phyloP scores from a whole-genome alignment of 371 early-diverging fungal genomes.

The Rhizopus arrhizus region DNA sequence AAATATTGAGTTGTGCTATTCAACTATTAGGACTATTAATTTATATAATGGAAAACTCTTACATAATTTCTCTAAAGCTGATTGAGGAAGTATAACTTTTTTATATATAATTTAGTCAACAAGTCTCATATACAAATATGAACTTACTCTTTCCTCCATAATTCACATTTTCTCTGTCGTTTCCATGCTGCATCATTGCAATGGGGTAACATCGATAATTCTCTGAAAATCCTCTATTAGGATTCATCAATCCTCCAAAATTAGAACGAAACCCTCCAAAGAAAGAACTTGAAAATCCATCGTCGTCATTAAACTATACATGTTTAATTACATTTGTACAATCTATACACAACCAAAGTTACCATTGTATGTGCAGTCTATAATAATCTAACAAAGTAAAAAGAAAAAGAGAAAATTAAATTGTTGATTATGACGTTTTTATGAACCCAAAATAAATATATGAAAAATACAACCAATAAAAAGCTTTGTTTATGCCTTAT shows the following conservation, averaged over 20 bases:
- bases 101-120: background rate
- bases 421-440: no score
- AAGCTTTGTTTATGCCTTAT: no score
- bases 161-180: conserved; percentile 76
- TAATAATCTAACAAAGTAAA: no score
- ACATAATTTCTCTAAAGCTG: conserved; percentile 86
- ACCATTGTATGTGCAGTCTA: no score
- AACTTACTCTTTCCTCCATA: conserved; percentile 83
- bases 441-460: no score
- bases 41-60: conserved; percentile 8
- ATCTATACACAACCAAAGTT: no score
- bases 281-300: conserved; percentile 31
- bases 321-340: background rate
- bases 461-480: no score
- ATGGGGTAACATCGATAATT: conserved; percentile 80
- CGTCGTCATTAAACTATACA: conserved; percentile 34
- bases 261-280: conserved; percentile 28
- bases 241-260: conserved; percentile 25
- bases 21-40: background rate
- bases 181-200: conserved; percentile 76
- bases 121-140: no score
- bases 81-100: conserved; percentile 86
- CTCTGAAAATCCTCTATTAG: conserved; percentile 61
- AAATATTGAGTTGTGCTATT: conserved; percentile 81
- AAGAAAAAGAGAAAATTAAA: no score